Base-by-base conservation (phyloP, 805 yeast genomes). In the Candida maris region DNA sequence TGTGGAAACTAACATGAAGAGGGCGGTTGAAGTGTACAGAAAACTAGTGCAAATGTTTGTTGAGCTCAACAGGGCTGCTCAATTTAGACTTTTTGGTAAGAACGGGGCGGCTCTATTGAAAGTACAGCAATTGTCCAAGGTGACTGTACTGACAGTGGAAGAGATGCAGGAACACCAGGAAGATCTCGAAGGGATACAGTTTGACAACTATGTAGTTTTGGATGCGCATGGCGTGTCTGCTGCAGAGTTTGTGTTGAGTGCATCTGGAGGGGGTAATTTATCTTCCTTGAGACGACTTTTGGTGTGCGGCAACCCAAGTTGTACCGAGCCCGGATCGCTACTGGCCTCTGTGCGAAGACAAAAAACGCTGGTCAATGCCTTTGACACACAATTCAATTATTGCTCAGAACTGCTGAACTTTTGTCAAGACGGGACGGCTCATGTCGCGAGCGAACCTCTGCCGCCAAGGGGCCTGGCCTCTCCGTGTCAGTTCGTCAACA, bases 161-260 rank as follows among this genome's bases (percentile, higher is more conserved):
- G 40, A 43, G 15, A 25, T 42, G 10, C n/a, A 34, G 19, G 12
- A 15, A 16, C 16, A 30, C 14, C n/a, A 20, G 4, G 2, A 9
- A 3, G 12, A 26, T 13, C 9, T 27, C 6, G 17, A 21, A 7
- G 28, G 16, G 14, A 4, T 53, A 16, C 23, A 41, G 3, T 65
- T 54, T 44, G 54, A 59, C 13, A 56, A 46, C 29, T 39, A 67
- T 3, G 45, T 70, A 1, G 22, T 65, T 1, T 38, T 51, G 18
- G 70, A 68, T 22, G 61, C 70, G 1, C 54, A 59, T 0, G 49
- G 48, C 33, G 29, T 66, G 13, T 48, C 56, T 6, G 61, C 56
- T 21, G 24, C 56, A 16, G 70, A 67, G 35, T 46, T 60, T 1
- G 27, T 64, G n/a, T 37, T 49, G 6, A 57, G 67, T 4, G 10